Base-by-base conservation (phyloP, 345 rosid species). In the Heritiera littoralis region DNA sequence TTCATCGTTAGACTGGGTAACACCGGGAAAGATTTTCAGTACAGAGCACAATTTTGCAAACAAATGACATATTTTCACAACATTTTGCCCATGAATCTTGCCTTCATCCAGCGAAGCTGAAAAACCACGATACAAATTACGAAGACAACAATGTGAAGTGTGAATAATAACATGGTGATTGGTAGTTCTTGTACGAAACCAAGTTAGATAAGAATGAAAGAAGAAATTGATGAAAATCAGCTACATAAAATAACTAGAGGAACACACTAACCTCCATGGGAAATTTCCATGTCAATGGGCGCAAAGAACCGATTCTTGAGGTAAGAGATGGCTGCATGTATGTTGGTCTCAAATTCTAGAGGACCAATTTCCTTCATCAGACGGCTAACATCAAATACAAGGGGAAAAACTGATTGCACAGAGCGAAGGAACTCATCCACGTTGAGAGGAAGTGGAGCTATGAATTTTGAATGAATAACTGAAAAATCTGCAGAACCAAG, bases 391-490 rank as follows among this genome's bases (percentile, higher is more conserved):
- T 95, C 97, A 78, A 90, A 81, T 72, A 95, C 86, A 41, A 46
- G 83, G 71, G 98, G 97, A 63, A 92, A 93, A 77, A 67, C 92
- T 73, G 78, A 66, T 73, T 52, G 70, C 77, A 90, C 81, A 64
- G 94, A 92, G 67, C 64, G 7, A 77, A 56, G 74, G 86, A 92
- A 92, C 77, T 92, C 96, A 70, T 90, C 89, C 83, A 92, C 69
- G 46, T 77, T 81, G 49, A 90, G 75, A 82, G 99, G 99, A 61
- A 95, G 83, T 75, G 98, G 91, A 76, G 89, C 90, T 2, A 93
- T 59, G 84, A 95, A 93, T 80, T 90, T 95, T 11, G 94, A 86
- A 80, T 92, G 89, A 70, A 95, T 87, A 64, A 89, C 92, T 58
- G 96, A 66, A 45, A 95, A 89, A 88, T 95, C 98, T 95, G 93